Evolutionary conservation across 139 green algal species (phyloP), one percentile per base, ranked within the genome.

Genomic region (Astrephomene gubernaculifera): DNA sequence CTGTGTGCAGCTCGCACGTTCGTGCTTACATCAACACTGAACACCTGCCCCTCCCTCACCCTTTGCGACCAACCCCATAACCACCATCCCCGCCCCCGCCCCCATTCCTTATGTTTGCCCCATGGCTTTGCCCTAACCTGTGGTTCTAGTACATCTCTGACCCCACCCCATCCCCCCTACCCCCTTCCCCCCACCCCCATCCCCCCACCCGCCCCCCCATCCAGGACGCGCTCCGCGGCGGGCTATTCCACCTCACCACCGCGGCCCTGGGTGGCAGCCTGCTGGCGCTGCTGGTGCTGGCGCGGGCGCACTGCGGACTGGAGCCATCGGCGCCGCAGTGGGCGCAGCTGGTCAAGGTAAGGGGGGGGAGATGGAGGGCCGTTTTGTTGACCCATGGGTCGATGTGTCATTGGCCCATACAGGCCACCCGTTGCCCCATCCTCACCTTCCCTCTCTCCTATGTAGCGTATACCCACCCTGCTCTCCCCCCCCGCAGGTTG

Each of bases 241-340:
- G 86, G 4, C 41, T 92, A 10, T 92, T 92, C 86, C 89, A 92
- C 79, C 79, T 92, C 10, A 36, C 57, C 21, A 41, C 64, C 5
- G 69, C 86, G 1, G 86, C 89, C 24, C 53, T 49, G 29, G 29
- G 68, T 44, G 89, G 89, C 25, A 53, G 67, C 14, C 24, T 72
- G 54, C 39, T 90, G 36, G 89, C 82, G n/a, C 89, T 89, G 54
- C 52, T 76, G 35, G n/a, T 86, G 54, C 78, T 92, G 86, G 89
- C 89, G 10, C 75, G 86, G 14, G 83, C 57, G 67, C 86, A 92
- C 70, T 41, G 52, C 33, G 86, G 82, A 4, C 7, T 92, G 41
- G 81, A 92, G 53, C 65, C 86, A n/a, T 81, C 14, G 53, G 38
- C 31, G 57, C 80, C 83, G 36, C 84, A 89, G 79, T 80, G 86